Conservation (phyloP, 176 grass and related monocot species). For the Elymus sibiricus region DNA sequence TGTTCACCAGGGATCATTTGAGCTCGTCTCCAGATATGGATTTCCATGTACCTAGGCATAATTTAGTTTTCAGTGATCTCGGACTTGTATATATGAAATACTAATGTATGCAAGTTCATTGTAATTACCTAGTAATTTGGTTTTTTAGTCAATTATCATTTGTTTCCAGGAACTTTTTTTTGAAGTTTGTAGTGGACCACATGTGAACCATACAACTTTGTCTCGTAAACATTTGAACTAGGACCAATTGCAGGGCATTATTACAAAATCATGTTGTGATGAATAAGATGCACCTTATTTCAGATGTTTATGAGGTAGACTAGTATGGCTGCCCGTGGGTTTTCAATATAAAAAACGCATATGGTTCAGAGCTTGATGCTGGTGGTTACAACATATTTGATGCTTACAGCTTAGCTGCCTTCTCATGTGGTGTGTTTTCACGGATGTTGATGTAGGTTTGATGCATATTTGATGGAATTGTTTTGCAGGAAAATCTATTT, state of each 20-base stretch:
- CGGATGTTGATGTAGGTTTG: neutral
- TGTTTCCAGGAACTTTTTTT: too few relatives aligned
- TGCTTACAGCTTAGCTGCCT: neutral
- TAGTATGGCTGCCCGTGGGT: neutral
- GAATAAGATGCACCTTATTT: conserved; percentile 7
- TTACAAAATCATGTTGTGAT: neutral
- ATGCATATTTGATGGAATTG: neutral
- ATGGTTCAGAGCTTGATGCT: neutral
- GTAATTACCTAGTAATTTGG: too few relatives aligned
- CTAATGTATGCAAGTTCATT: too few relatives aligned
- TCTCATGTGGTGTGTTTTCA: neutral
- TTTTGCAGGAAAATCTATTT: conserved; percentile 51
- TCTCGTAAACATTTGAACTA: neutral
- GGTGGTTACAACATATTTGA: too few relatives aligned
- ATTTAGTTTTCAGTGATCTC: neutral
- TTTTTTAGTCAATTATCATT: too few relatives aligned
- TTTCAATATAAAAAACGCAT: neutral
- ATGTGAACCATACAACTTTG: too few relatives aligned
- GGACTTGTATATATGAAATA: neutral
- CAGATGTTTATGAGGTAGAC: neutral
- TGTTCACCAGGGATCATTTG: too few relatives aligned
- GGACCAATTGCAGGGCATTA: neutral
- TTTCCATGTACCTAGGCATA: neutral
- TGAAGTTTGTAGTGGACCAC: too few relatives aligned
- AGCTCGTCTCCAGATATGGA: too few relatives aligned